phyloP scores from a whole-genome alignment of 73 alveolate genomes.

The Effrenium voratum region DNA sequence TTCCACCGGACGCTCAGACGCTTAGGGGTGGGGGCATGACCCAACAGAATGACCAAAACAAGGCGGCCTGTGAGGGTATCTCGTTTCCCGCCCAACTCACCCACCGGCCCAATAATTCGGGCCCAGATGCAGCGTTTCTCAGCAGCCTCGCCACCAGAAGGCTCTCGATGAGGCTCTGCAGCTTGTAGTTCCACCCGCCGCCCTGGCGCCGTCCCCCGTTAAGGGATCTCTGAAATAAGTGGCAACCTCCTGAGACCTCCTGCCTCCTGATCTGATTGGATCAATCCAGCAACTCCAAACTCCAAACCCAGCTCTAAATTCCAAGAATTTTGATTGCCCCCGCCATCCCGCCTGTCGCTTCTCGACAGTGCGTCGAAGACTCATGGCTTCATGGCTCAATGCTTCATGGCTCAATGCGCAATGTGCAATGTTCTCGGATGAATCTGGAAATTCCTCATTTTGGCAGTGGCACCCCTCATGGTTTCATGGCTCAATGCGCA shows the following conservation, averaged over 20 bases:
- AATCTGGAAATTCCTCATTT: background rate
- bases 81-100: too few species aligned
- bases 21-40: too few species aligned
- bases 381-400: background rate
- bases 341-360: background rate
- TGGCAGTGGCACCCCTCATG: background rate
- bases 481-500: too few species aligned
- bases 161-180: background rate
- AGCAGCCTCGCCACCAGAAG: background rate
- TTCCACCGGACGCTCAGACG: too few species aligned
- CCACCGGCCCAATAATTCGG: too few species aligned
- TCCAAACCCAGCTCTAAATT: background rate
- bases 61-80: too few species aligned
- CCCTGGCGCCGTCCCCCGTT: background rate
- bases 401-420: too few species aligned
- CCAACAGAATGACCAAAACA: too few species aligned
- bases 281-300: background rate
- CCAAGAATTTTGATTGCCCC: background rate
- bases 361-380: background rate
- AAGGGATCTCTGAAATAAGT: background rate
- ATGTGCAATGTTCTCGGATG: too few species aligned
- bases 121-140: background rate
- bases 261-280: background rate
- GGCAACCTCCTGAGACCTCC: too few species aligned
- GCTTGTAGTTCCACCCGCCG: conserved; percentile 30